Percentiles rank a stretch among this genome's conserved stretches.
Conservation (phyloP, 2,329 filamentous ascomycete species). For the Hypoxylon sp. region DNA sequence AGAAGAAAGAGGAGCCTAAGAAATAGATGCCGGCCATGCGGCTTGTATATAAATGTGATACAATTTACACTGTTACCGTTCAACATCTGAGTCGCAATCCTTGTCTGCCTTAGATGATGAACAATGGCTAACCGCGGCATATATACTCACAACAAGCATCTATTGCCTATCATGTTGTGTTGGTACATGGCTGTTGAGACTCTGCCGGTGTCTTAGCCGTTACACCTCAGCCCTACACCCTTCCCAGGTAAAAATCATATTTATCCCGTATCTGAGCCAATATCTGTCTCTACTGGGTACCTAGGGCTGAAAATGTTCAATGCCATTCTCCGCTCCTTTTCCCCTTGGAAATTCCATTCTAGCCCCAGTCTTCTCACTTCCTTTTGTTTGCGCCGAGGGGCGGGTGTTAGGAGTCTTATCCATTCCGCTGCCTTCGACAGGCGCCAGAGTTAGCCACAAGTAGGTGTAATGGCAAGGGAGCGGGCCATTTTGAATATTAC, state of each 20-base stretch:
- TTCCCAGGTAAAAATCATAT: too few relatives aligned
- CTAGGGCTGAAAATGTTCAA: constrained; percentile 17
- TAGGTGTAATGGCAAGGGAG: not conserved
- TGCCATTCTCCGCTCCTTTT: constrained; percentile 8
- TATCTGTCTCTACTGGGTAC: not conserved
- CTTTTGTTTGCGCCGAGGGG: constrained; percentile 8
- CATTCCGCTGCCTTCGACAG: constrained; percentile 16
- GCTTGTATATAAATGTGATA: constrained; percentile 53
- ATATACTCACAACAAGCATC: not conserved
- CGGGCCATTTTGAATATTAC: not conserved
- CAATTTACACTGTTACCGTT: constrained; percentile 42
- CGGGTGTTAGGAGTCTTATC: constrained; percentile 11
- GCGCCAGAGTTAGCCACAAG: not conserved
- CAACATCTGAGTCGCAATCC: not conserved
- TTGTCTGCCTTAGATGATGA: not conserved
- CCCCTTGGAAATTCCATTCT: not conserved
- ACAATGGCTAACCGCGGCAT: not conserved
- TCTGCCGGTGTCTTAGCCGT: not conserved
- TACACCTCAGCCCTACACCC: too few relatives aligned
- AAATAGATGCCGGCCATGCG: constrained; percentile 70
- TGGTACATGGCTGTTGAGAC: not conserved
- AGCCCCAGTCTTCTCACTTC: constrained; percentile 14
- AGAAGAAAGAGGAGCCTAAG: constrained; percentile 90
- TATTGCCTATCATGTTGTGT: not conserved
- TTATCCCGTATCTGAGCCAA: not conserved